Evolutionary conservation across 371 early-diverging fungal genomes (phyloP), one percentile per base, ranked within the genome.

Genomic region (Mucor sp.): DNA sequence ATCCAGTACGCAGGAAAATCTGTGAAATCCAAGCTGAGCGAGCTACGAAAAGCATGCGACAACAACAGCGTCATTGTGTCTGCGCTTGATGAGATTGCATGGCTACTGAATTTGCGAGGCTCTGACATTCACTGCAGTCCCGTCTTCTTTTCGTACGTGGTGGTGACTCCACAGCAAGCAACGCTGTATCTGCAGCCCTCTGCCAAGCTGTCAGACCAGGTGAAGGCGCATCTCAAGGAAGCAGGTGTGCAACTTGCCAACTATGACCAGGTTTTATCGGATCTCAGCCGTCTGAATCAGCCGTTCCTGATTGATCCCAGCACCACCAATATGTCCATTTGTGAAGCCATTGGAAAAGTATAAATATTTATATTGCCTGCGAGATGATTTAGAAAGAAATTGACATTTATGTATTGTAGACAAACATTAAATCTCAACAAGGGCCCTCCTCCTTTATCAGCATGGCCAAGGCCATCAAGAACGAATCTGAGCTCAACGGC

Each of bases 91-190:
- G 99, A 97, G 75, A 88, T 95, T 67, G 95, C 95, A 9, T 96
- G 99, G 99, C 78, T 99, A 47, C 93, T 97, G 70, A 99, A 99
- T 78, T 78, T 99, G 64, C 91, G 99, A 66, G 99, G 99, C 14
- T 90, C 88, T 15, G 99, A 99, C 78, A 95, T 99, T 67, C 83
- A 86, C 37, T 99, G 92, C 84, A 97, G 98, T 77, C 98, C 99
- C 0, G 95, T 99, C 6, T 99, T 99, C 78, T 98, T 96, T 76
- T 80, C 97, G 3, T 99, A 96, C 76, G 86, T 92, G 98, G 99
- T 82, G 98, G 58, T 99, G 32, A 92, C 95, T 8, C 71, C 74
- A 44, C 78, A 87, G 48, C 72, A 83, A 30, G 87, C 85, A 28
- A 76, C 83, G 39, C 81, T 99, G 7, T 99, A 94, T 77, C 80